A percentile compares a stretch with the other conserved stretches of the same genome.
phyloP scores from a whole-genome alignment of 345 rosid genomes.

The Iberis pinnata region DNA sequence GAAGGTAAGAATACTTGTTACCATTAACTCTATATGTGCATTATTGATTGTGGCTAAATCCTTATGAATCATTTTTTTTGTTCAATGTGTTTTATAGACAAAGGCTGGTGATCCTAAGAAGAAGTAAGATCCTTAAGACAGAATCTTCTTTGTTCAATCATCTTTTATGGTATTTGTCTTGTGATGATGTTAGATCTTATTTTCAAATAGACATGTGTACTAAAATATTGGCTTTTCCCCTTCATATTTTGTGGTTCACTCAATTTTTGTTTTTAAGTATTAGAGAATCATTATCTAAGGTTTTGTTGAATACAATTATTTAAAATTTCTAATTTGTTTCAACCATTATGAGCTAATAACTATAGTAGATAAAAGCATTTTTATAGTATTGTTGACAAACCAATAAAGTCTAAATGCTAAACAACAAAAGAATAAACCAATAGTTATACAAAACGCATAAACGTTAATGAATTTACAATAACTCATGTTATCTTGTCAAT shows the following conservation, averaged over 20 bases:
- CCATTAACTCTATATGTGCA: not conserved
- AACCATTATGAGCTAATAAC: too few species aligned
- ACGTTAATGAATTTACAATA: too few species aligned
- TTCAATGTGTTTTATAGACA: slow-evolving; percentile 38
- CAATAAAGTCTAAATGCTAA: too few species aligned
- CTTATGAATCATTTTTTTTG: not conserved
- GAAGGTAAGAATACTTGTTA: slow-evolving; percentile 47
- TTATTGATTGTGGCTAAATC: too few species aligned
- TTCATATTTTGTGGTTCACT: too few species aligned
- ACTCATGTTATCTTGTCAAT: too few species aligned
- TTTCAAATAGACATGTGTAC: slow-evolving; percentile 13
- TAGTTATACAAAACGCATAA: too few species aligned
- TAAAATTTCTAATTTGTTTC: too few species aligned
- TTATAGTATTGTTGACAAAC: too few species aligned
- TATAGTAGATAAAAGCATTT: too few species aligned
- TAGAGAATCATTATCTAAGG: slow-evolving; percentile 9
- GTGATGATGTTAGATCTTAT: slow-evolving; percentile 13
- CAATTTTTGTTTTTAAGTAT: not conserved
- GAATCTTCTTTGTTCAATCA: not conserved
- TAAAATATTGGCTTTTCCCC: not conserved
- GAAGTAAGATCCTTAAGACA: slow-evolving; percentile 42
- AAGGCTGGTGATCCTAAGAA: slow-evolving; percentile 94
- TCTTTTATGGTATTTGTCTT: slow-evolving; percentile 9
- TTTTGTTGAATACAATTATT: slow-evolving; percentile 14
- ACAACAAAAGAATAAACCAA: too few species aligned